Conservation (phyloP, 2,329 filamentous ascomycete genomes). For the Verticillium tricorpus region DNA sequence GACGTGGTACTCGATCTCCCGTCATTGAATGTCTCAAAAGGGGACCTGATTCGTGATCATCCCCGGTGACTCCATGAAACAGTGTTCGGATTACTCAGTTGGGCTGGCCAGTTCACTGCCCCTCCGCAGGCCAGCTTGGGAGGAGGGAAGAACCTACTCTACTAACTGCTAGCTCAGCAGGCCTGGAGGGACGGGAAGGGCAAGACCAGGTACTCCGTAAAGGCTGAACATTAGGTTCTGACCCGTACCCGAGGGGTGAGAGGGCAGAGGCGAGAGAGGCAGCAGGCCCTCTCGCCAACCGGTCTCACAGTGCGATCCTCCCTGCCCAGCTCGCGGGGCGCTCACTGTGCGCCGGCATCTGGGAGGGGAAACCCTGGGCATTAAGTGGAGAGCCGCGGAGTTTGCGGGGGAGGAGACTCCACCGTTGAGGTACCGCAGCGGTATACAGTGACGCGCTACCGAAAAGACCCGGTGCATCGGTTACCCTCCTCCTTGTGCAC, state of each 20-base stretch:
- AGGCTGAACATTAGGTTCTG: not conserved
- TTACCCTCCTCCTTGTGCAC: not conserved
- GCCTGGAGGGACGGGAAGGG: not conserved
- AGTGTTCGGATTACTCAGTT: not conserved
- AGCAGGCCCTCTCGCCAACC: not conserved
- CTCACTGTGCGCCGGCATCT: not conserved
- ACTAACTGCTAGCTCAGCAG: too few relatives aligned
- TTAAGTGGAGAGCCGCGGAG: not conserved
- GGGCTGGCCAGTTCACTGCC: not conserved
- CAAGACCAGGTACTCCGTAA: not conserved
- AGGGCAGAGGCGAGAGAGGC: not conserved
- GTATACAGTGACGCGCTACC: not conserved
- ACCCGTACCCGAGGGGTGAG: too few relatives aligned
- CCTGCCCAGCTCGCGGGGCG: not conserved
- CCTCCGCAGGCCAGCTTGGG: too few relatives aligned
- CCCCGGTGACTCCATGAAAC: not conserved
- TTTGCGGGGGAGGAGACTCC: slow-evolving; percentile 1
- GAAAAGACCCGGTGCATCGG: not conserved
- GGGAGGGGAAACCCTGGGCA: not conserved
- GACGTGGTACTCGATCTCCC: not conserved
- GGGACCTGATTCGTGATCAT: not conserved
- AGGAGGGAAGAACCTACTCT: too few relatives aligned
- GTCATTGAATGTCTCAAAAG: not conserved
- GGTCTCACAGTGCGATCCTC: not conserved
- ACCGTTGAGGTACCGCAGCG: not conserved